Evolutionary conservation across 345 rosid genomes (phyloP).

Genomic region (Eucalyptus curtisii): DNA sequence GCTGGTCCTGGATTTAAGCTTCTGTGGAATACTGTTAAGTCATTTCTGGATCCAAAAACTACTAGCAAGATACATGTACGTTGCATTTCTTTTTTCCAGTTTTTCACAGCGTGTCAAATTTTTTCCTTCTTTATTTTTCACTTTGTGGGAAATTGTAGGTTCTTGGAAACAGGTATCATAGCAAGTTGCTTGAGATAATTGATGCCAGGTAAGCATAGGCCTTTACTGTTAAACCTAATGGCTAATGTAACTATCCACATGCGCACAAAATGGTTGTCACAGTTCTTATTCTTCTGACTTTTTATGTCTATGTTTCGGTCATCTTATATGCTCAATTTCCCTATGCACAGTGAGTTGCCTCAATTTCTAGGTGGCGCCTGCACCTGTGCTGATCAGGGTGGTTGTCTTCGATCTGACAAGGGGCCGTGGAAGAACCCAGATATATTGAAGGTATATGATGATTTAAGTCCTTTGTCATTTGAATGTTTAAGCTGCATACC

Average conservation of each 20-base stretch:
- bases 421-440: conserved; percentile 94
- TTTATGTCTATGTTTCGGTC: too few species aligned
- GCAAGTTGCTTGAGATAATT: conserved; percentile 81
- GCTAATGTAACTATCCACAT: neutral
- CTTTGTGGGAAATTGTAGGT: conserved; percentile 38
- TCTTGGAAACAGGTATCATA: conserved; percentile 85
- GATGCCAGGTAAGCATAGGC: conserved; percentile 49
- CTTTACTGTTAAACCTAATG: neutral
- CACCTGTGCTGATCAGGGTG: conserved; percentile 79
- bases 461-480: neutral
- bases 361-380: conserved; percentile 87
- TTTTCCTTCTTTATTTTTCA: neutral
- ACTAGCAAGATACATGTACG: conserved; percentile 92
- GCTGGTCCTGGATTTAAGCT: conserved; percentile 91
- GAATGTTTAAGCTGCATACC: neutral
- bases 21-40: conserved; percentile 81
- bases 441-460: conserved; percentile 46
- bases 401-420: conserved; percentile 93
- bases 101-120: neutral
- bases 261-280: neutral
- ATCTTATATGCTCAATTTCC: neutral
- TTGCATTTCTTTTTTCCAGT: neutral
- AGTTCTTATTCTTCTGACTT: neutral
- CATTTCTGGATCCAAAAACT: conserved; percentile 95
- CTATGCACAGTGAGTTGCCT: conserved; percentile 72